Evolutionary conservation across 371 early-diverging fungal genomes (phyloP).

Genomic region (Mortierella sp.): DNA sequence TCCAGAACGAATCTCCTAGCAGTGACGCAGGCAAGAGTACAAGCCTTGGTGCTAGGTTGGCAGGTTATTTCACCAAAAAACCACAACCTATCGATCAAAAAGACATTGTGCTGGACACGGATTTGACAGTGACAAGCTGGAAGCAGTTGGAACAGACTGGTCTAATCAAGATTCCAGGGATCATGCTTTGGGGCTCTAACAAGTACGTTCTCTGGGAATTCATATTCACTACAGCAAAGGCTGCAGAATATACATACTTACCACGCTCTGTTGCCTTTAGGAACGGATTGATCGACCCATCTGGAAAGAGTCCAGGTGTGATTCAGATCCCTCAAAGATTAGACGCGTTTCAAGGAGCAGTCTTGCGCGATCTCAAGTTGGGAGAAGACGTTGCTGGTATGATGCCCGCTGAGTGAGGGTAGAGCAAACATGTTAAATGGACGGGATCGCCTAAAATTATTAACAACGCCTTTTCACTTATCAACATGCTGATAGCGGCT

Average conservation of each 20-base stretch:
- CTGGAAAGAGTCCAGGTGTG: slow-evolving; percentile 42
- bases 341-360: slow-evolving; percentile 42
- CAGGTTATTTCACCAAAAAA: slow-evolving; percentile 17
- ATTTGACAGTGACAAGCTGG: slow-evolving; percentile 57
- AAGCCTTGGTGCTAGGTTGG: slow-evolving; percentile 26
- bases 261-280: slow-evolving; percentile 12
- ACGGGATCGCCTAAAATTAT: neutral
- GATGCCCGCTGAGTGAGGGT: neutral
- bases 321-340: slow-evolving; percentile 53
- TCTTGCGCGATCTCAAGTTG: slow-evolving; percentile 53
- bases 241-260: neutral
- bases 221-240: neutral
- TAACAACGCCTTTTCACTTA: neutral
- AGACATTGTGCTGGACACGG: slow-evolving; percentile 43
- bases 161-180: slow-evolving; percentile 39
- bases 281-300: slow-evolving; percentile 47
- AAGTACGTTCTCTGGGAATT: slow-evolving; percentile 24
- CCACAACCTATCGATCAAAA: slow-evolving; percentile 26
- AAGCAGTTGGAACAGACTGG: slow-evolving; percentile 57
- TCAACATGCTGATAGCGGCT: slow-evolving; percentile 37
- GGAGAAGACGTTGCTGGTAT: slow-evolving; percentile 56
- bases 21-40: neutral
- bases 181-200: slow-evolving; percentile 60
- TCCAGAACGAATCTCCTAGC: slow-evolving; percentile 32
- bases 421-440: neutral